Percentiles rank a stretch among this genome's conserved stretches.
Evolutionary conservation across 1,284 basidiomycete species (phyloP).

Genomic region (Malassezia arunalokei): DNA sequence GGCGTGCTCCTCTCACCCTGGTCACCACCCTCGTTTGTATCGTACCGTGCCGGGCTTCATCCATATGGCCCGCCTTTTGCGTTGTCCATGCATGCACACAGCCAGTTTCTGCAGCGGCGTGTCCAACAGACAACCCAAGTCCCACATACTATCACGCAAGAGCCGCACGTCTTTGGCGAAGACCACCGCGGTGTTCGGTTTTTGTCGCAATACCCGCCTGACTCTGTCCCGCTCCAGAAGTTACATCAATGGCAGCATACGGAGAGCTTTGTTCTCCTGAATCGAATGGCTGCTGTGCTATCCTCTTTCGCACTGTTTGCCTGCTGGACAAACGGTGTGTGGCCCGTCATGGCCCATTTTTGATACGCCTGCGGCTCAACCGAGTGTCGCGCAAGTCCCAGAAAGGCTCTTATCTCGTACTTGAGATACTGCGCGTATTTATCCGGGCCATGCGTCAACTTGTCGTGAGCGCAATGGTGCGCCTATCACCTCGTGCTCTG

Average conservation of each 20-base stretch:
- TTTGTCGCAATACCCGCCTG: conserved; percentile 1
- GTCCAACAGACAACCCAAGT: background rate
- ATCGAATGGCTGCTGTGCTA: conserved; percentile 13
- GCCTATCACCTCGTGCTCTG: conserved; percentile 10
- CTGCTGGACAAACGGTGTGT: conserved; percentile 13
- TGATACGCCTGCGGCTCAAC: conserved; percentile 17
- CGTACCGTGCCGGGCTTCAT: conserved; percentile 11
- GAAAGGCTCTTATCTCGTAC: conserved; percentile 3
- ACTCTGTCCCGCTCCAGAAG: background rate
- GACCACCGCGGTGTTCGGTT: conserved; percentile 4
- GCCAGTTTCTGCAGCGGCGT: conserved; percentile 1
- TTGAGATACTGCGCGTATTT: conserved; percentile 3
- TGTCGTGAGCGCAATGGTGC: conserved; percentile 12
- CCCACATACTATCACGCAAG: background rate
- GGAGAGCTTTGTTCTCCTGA: conserved; percentile 10
- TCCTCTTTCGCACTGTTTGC: conserved; percentile 12
- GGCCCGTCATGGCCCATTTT: conserved; percentile 18
- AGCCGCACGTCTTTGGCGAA: conserved; percentile 3
- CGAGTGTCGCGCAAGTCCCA: conserved; percentile 2
- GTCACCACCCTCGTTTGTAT: conserved; percentile 11
- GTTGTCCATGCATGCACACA: background rate
- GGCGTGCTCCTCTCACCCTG: conserved; percentile 9
- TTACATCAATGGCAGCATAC: conserved; percentile 7
- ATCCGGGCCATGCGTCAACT: conserved; percentile 2
- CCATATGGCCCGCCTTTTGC: conserved; percentile 15